Percentiles rank a stretch among this genome's conserved stretches.
Conservation (phyloP, 2,329 filamentous ascomycete genomes). For the Myriosclerotinia duriaeana region DNA sequence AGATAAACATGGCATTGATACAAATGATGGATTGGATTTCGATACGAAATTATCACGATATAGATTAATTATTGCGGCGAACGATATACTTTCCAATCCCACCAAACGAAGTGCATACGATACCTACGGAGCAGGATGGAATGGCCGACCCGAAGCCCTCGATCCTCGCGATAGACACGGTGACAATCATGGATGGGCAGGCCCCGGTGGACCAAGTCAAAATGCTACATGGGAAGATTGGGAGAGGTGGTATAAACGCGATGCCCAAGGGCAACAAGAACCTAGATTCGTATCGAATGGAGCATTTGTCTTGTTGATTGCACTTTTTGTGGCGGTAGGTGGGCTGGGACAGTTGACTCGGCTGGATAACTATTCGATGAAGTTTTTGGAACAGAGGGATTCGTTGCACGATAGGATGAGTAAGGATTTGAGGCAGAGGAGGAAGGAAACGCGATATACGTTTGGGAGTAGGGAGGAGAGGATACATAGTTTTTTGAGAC, state of each 20-base stretch:
- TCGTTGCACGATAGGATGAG: slow-evolving; percentile 66
- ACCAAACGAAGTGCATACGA: slow-evolving; percentile 80
- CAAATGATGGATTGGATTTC: slow-evolving; percentile 52
- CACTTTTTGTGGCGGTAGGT: slow-evolving; percentile 67
- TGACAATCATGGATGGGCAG: slow-evolving; percentile 34
- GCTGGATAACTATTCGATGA: slow-evolving; percentile 60
- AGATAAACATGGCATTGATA: slow-evolving; percentile 56
- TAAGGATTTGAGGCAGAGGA: slow-evolving; percentile 56
- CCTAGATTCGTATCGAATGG: slow-evolving; percentile 74
- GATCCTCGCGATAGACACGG: slow-evolving; percentile 32
- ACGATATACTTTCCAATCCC: slow-evolving; percentile 83
- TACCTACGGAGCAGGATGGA: slow-evolving; percentile 77
- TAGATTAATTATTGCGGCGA: slow-evolving; percentile 80
- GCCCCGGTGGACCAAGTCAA: slow-evolving; percentile 49
- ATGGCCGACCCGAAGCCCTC: slow-evolving; percentile 45
- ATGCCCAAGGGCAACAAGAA: slow-evolving; percentile 49
- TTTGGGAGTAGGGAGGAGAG: slow-evolving; percentile 60
- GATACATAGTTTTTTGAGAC: slow-evolving; percentile 74
- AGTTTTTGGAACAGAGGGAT: slow-evolving; percentile 65
- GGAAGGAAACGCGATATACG: slow-evolving; percentile 53
- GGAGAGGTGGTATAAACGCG: slow-evolving; percentile 72
- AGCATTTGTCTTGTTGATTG: slow-evolving; percentile 71
- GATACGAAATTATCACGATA: slow-evolving; percentile 80
- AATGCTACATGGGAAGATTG: slow-evolving; percentile 99
- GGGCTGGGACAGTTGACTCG: slow-evolving; percentile 71